Percentiles rank a stretch among this genome's conserved stretches.
These are phyloP conservation scores for Neurospora sp. DNA, from an alignment of 2,329 filamentous ascomycete species.

Conservation along the genomic window DNA sequence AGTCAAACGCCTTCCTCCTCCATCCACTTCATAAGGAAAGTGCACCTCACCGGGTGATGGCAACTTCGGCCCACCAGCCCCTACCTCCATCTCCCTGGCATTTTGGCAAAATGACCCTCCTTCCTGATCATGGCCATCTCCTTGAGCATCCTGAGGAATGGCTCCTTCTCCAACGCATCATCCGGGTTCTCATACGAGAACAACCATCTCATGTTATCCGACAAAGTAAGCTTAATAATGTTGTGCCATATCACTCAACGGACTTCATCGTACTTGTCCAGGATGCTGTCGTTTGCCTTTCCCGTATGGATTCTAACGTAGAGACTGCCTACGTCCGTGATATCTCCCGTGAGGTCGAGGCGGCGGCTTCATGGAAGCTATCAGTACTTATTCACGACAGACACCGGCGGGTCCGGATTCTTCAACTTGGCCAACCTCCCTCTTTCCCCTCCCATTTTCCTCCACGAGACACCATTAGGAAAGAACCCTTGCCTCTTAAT, in stretches of 20 bases:
- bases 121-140: slow-evolving; percentile 7
- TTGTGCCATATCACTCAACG: slow-evolving; percentile 26
- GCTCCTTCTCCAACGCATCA: slow-evolving; percentile 17
- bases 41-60: not conserved
- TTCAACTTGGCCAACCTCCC: slow-evolving; percentile 9
- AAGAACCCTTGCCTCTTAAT: slow-evolving; percentile 13
- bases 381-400: no score
- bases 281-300: slow-evolving; percentile 27
- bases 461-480: slow-evolving; percentile 14
- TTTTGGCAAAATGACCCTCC: not conserved
- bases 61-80: not conserved
- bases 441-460: no score
- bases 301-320: slow-evolving; percentile 28
- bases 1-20: not conserved
- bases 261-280: slow-evolving; percentile 31
- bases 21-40: slow-evolving; percentile 2
- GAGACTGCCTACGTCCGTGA: slow-evolving; percentile 37
- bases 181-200: slow-evolving; percentile 12
- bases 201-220: slow-evolving; percentile 15
- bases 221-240: slow-evolving; percentile 15
- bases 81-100: not conserved
- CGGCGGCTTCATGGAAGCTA: slow-evolving; percentile 16
- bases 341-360: slow-evolving; percentile 37
- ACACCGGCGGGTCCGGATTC: slow-evolving; percentile 4
- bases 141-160: slow-evolving; percentile 17